phyloP scores from a whole-genome alignment of 495 filamentous ascomycete species.

The Xylaria venustula region DNA sequence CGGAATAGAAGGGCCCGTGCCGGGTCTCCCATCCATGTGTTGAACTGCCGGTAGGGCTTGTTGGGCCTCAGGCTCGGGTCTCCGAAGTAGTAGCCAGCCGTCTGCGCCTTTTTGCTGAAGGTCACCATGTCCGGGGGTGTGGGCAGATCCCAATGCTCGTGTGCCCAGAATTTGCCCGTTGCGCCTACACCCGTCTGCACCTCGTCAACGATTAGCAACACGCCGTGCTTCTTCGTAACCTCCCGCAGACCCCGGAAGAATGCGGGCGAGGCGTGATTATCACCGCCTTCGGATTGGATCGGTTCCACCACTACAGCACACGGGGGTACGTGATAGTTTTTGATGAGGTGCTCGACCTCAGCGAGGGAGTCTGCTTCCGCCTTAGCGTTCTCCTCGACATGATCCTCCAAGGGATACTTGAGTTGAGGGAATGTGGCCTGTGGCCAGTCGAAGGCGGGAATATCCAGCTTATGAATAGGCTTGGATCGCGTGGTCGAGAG shows the following conservation, averaged over 20 bases:
- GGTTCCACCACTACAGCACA: constrained; percentile 90
- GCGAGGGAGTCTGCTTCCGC: constrained; percentile 85
- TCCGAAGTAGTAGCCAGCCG: constrained; percentile 94
- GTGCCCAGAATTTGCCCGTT: constrained; percentile 98
- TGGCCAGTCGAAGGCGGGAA: constrained; percentile 98
- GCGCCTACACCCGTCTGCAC: constrained; percentile 96
- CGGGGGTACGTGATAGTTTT: constrained; percentile 80
- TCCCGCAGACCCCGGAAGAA: constrained; percentile 91
- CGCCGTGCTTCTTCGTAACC: constrained; percentile 78
- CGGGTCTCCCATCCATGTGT: constrained; percentile 99
- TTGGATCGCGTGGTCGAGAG: constrained; percentile 94
- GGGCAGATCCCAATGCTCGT: constrained; percentile 91
- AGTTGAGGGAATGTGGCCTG: constrained; percentile 87
- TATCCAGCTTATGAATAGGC: constrained; percentile 97
- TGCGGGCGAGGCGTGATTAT: constrained; percentile 92
- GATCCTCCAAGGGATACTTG: constrained; percentile 87
- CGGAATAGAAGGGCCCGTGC: constrained; percentile 86
- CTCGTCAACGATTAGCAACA: constrained; percentile 96
- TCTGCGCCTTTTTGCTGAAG: constrained; percentile 98
- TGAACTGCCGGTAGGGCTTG: constrained; percentile 99
- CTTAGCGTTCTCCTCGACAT: constrained; percentile 75
- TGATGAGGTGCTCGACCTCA: constrained; percentile 85
- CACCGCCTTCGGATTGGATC: constrained; percentile 96
- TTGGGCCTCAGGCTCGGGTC: constrained; percentile 87
- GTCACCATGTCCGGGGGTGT: constrained; percentile 96